phyloP scores from a whole-genome alignment of 768 basidiomycete species.

The Phylloporus sp. region DNA sequence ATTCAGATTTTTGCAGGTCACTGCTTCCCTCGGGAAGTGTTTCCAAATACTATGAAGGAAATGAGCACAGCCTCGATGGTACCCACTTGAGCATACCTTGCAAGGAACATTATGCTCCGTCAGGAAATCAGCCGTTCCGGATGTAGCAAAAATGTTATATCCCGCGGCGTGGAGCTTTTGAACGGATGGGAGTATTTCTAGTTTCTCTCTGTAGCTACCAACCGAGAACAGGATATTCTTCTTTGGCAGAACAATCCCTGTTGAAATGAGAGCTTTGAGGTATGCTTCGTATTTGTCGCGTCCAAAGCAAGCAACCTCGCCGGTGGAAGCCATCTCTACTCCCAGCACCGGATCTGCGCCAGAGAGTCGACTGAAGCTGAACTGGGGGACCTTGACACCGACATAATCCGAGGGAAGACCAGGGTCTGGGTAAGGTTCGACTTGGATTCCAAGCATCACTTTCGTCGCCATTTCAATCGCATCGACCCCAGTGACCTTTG shows the following conservation, averaged over 20 bases:
- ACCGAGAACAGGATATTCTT: conserved; percentile 98
- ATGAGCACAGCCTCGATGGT: not conserved
- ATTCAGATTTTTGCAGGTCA: conserved; percentile 90
- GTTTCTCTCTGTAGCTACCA: conserved; percentile 95
- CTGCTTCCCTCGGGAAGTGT: conserved; percentile 72
- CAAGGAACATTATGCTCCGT: conserved; percentile 95
- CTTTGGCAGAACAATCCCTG: conserved; percentile 91
- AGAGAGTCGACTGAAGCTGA: conserved; percentile 94
- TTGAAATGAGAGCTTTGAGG: conserved; percentile 93
- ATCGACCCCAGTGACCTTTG: conserved; percentile 95
- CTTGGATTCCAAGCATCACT: conserved; percentile 90
- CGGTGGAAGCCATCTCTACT: conserved; percentile 99
- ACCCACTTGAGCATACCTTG: conserved; percentile 53
- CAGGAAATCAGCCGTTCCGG: conserved; percentile 96
- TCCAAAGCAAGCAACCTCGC: conserved; percentile 98
- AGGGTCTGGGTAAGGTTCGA: conserved; percentile 86
- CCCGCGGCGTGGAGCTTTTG: conserved; percentile 93
- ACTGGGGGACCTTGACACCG: conserved; percentile 99
- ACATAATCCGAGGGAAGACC: conserved; percentile 92
- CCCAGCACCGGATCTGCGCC: conserved; percentile 97
- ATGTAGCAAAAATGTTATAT: conserved; percentile 95
- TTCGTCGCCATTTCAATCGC: conserved; percentile 99
- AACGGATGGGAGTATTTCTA: conserved; percentile 92
- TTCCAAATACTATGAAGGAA: conserved; percentile 72
- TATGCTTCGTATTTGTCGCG: conserved; percentile 98